Percentiles rank a stretch among this genome's conserved stretches.
phyloP scores from a whole-genome alignment of 306 rosid species.

The Betula pendula region DNA sequence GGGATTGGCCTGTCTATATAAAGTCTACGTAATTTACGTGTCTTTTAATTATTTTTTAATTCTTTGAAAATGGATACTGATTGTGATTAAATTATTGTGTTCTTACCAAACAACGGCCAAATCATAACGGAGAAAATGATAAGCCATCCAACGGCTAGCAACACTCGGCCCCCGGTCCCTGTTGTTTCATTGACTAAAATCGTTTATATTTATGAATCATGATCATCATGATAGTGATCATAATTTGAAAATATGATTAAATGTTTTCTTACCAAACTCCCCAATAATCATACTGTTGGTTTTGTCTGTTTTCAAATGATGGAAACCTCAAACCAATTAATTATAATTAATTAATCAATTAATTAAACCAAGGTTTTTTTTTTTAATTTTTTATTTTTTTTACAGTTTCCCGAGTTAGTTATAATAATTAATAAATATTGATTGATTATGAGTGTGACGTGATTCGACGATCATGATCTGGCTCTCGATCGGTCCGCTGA shows the following conservation, averaged over 20 bases:
- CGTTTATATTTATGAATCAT: slow-evolving; percentile 21
- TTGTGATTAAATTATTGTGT: slow-evolving; percentile 20
- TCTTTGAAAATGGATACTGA: not conserved
- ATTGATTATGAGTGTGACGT: too few species aligned
- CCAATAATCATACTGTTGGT: slow-evolving; percentile 43
- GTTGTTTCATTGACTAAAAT: slow-evolving; percentile 47
- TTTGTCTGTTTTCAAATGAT: slow-evolving; percentile 37
- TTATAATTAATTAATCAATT: too few species aligned
- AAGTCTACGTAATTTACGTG: too few species aligned
- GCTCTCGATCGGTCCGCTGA: too few species aligned
- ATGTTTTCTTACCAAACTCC: slow-evolving; percentile 39
- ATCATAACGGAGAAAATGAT: slow-evolving; percentile 34
- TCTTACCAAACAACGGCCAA: slow-evolving; percentile 34
- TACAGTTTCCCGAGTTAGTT: slow-evolving; percentile 44
- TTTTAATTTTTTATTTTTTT: too few species aligned
- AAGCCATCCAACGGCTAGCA: slow-evolving; percentile 36
- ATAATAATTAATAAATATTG: too few species aligned
- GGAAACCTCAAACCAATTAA: too few species aligned
- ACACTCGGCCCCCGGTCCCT: slow-evolving; percentile 38
- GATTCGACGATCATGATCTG: too few species aligned
- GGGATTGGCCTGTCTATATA: too few species aligned
- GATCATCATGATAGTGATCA: slow-evolving; percentile 36
- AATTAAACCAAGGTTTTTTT: slow-evolving; percentile 18
- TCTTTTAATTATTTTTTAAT: too few species aligned
- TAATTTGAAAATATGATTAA: slow-evolving; percentile 23